Percentiles rank a stretch among this genome's conserved stretches.
Conservation (phyloP, 352 stramenopile species). For the Phytophthora nicotianae region DNA sequence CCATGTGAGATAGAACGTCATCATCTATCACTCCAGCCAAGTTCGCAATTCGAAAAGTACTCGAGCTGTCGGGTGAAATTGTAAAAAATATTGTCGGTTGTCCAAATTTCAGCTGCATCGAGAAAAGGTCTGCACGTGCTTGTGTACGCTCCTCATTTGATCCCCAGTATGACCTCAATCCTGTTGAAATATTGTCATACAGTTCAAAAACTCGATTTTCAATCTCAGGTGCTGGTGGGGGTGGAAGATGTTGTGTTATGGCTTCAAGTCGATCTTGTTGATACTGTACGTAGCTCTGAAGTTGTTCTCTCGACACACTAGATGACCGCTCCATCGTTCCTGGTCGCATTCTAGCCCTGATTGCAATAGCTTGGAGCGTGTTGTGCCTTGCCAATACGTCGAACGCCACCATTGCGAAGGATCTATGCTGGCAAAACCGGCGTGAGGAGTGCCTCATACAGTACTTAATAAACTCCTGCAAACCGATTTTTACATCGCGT, state of each 20-base stretch:
- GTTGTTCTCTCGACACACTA: background rate
- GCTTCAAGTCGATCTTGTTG: background rate
- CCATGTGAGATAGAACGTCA: background rate
- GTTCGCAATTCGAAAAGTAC: background rate
- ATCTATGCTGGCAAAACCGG: background rate
- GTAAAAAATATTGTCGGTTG: constrained; percentile 1
- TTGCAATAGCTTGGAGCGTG: constrained; percentile 2
- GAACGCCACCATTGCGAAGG: constrained; percentile 7
- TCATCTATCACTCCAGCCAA: background rate
- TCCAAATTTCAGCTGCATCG: background rate
- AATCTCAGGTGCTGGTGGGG: background rate
- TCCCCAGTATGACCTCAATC: background rate
- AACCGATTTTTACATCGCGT: constrained; percentile 3
- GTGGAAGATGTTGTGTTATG: background rate
- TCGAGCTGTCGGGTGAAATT: background rate
- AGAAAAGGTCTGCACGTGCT: background rate
- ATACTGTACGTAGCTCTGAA: background rate
- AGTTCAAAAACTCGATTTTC: background rate
- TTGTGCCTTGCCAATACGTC: constrained; percentile 4
- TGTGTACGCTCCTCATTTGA: background rate
- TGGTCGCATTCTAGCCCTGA: constrained; percentile 1
- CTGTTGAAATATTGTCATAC: background rate
- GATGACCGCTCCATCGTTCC: background rate
- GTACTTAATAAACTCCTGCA: constrained; percentile 3
- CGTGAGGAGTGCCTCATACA: constrained; percentile 5